A percentile compares a stretch with the other conserved stretches of the same genome.
Conservation (phyloP, 2,329 filamentous ascomycete genomes). For the Apiospora saccharicola region DNA sequence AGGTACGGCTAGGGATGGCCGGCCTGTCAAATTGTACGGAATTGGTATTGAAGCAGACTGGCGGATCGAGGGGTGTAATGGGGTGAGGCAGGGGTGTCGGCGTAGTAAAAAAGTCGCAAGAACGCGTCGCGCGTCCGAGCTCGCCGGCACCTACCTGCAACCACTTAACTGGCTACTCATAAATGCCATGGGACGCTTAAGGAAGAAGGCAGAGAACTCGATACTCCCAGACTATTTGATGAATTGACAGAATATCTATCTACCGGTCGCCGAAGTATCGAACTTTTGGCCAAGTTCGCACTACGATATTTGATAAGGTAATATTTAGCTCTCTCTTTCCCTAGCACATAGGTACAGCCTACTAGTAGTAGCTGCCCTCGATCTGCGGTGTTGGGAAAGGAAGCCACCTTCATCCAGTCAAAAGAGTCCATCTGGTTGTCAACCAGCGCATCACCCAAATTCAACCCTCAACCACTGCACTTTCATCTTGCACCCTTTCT, state of each 20-base stretch:
- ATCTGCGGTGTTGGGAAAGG: slow-evolving; percentile 1
- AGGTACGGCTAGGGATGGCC: neutral
- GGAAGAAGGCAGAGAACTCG: neutral
- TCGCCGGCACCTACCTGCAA: slow-evolving; percentile 1
- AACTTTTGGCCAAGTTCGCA: neutral
- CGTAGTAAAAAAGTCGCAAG: slow-evolving; percentile 8
- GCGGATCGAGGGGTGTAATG: neutral
- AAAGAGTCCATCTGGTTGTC: neutral
- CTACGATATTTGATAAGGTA: neutral
- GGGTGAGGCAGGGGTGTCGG: neutral
- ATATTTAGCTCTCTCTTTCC: neutral
- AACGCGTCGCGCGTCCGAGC: slow-evolving; percentile 18
- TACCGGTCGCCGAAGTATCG: neutral
- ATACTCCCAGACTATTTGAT: slow-evolving; percentile 5
- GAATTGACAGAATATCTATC: neutral
- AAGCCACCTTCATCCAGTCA: neutral
- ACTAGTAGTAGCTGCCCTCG: neutral
- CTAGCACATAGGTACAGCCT: neutral
- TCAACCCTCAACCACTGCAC: neutral
- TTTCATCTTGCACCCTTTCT: neutral
- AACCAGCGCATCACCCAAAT: slow-evolving; percentile 3
- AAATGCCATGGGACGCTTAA: slow-evolving; percentile 10
- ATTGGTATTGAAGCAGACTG: neutral
- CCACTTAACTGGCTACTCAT: slow-evolving; percentile 19
- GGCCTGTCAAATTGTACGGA: neutral